Conservation (phyloP, 2,329 filamentous ascomycete genomes). For the Sclerotinia subarctica region DNA sequence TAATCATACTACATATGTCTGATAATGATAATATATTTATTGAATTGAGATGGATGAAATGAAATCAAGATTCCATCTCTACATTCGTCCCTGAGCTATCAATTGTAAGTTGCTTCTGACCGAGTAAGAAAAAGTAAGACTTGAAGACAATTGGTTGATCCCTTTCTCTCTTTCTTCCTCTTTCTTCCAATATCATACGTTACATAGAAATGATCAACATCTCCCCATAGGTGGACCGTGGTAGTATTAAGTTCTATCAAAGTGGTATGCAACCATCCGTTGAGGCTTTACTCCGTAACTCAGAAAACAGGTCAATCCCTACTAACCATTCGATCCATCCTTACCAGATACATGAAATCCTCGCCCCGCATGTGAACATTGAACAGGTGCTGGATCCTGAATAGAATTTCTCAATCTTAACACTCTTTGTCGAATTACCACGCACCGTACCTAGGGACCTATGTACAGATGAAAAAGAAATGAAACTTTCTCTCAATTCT, state of each 20-base stretch:
- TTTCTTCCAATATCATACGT: constrained; percentile 27
- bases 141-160: no score
- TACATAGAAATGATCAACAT: constrained; percentile 29
- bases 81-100: neutral
- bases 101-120: no score
- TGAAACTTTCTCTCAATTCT: neutral
- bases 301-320: neutral
- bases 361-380: neutral
- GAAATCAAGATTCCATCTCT: neutral
- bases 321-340: no score
- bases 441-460: no score
- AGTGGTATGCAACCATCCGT: constrained; percentile 26
- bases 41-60: neutral
- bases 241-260: neutral
- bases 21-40: neutral
- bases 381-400: no score
- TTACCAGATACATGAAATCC: neutral
- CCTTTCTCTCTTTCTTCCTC: neutral
- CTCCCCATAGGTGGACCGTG: constrained; percentile 1
- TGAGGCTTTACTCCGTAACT: constrained; percentile 12
- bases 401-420: no score
- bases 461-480: neutral
- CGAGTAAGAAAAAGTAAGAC: neutral
- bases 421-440: no score
- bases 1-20: neutral